Percentiles rank a stretch among this genome's conserved stretches.
Conservation (phyloP, 495 filamentous ascomycete species). For the Xylaria curta region DNA sequence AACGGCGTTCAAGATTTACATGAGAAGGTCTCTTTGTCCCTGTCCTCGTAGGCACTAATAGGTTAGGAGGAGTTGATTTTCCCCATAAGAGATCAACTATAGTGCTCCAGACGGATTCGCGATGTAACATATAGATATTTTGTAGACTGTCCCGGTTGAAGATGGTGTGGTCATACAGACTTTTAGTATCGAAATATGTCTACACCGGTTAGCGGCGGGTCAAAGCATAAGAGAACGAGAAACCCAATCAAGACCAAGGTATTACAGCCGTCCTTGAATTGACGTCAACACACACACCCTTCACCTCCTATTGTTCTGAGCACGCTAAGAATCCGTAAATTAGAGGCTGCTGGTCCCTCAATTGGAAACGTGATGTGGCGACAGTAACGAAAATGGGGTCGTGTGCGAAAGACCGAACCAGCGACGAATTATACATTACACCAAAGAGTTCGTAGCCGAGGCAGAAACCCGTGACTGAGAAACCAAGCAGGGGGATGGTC, state of each 20-base stretch:
- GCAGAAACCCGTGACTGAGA: conserved; percentile 22
- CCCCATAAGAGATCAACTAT: background rate
- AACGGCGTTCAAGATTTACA: background rate
- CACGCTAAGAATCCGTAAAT: background rate
- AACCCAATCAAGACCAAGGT: background rate
- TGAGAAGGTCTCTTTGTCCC: background rate
- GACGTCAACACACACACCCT: background rate
- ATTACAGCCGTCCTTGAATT: background rate
- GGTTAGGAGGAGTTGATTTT: background rate
- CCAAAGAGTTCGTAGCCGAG: background rate
- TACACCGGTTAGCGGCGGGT: background rate
- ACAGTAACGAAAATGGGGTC: background rate
- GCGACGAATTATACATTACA: background rate
- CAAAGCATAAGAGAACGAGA: background rate
- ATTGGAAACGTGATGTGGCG: background rate
- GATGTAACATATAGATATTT: background rate
- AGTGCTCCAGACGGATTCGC: background rate
- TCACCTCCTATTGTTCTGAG: background rate
- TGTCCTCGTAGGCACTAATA: background rate
- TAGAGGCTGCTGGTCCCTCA: background rate
- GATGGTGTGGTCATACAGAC: background rate
- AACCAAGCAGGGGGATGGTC: conserved; percentile 6
- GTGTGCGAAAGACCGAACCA: background rate
- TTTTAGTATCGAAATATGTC: background rate
- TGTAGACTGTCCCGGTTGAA: background rate